Evolutionary conservation across 164 flowering plant genomes (phyloP).

Genomic region (Sedum album): DNA sequence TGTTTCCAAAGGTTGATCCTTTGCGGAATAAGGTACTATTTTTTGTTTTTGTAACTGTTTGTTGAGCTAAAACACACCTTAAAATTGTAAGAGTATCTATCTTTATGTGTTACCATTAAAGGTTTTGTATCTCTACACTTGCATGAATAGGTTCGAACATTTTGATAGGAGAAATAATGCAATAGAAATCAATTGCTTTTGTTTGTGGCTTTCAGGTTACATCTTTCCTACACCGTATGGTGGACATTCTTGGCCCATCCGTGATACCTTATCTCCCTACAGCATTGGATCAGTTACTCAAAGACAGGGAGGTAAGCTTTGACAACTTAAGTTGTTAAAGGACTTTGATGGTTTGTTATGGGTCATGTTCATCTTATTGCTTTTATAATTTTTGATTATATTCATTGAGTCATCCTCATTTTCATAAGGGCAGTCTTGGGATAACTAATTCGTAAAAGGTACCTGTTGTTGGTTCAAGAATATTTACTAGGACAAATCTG

Average conservation of each 20-base stretch:
- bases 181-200: neutral
- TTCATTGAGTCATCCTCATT: neutral
- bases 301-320: constrained; percentile 52
- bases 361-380: neutral
- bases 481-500: too few relatives aligned
- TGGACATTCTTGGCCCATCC: constrained; percentile 79
- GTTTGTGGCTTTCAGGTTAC: constrained; percentile 44
- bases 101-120: too few relatives aligned
- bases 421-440: neutral
- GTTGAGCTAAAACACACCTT: too few relatives aligned
- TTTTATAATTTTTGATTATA: too few relatives aligned
- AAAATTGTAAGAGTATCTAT: too few relatives aligned
- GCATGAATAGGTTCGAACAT: too few relatives aligned
- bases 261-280: constrained; percentile 89
- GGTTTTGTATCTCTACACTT: too few relatives aligned
- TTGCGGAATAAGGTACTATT: constrained; percentile 67
- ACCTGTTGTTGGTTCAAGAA: too few relatives aligned
- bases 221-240: constrained; percentile 96
- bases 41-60: neutral
- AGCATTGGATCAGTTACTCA: constrained; percentile 83
- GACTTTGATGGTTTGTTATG: neutral
- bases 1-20: constrained; percentile 70
- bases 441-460: too few relatives aligned
- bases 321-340: neutral
- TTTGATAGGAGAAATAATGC: too few relatives aligned